A percentile compares a stretch with the other conserved stretches of the same genome.
Conservation (phyloP, 768 basidiomycete species). For the Russula sp. region DNA sequence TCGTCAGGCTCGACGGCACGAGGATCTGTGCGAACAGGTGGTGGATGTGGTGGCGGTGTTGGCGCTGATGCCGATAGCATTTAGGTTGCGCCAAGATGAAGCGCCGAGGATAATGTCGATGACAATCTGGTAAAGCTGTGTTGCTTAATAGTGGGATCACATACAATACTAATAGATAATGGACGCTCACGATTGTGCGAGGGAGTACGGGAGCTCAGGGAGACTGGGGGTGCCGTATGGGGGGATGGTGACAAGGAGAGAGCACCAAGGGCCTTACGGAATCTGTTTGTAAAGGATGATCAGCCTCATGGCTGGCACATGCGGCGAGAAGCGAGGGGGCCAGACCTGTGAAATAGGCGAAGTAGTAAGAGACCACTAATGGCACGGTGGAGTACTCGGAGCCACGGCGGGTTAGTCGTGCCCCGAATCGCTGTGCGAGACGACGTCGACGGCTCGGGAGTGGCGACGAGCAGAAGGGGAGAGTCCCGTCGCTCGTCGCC, state of each 20-base stretch:
- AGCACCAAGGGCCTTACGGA: constrained; percentile 9
- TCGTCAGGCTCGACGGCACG: constrained; percentile 17
- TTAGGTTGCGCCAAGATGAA: constrained; percentile 16
- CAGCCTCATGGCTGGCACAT: constrained; percentile 23
- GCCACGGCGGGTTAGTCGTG: background rate
- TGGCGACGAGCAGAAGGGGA: background rate
- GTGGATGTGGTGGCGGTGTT: constrained; percentile 16
- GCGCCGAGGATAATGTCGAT: constrained; percentile 13
- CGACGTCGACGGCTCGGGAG: background rate
- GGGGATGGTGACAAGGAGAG: constrained; percentile 11
- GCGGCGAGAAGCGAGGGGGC: constrained; percentile 20
- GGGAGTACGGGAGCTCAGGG: constrained; percentile 8
- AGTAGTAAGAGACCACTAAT: constrained; percentile 3
- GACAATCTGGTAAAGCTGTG: background rate
- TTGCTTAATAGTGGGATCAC: background rate
- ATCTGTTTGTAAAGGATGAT: constrained; percentile 14
- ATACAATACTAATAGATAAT: background rate
- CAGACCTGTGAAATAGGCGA: constrained; percentile 10
- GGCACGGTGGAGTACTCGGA: background rate
- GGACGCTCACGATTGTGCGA: constrained; percentile 7
- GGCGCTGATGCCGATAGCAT: constrained; percentile 15
- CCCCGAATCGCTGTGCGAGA: background rate
- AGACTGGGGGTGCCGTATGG: constrained; percentile 8
- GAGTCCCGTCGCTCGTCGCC: background rate
- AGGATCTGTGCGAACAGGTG: constrained; percentile 12